Conservation (phyloP, 106 monocot genomes). For the Agapanthus africanus region DNA sequence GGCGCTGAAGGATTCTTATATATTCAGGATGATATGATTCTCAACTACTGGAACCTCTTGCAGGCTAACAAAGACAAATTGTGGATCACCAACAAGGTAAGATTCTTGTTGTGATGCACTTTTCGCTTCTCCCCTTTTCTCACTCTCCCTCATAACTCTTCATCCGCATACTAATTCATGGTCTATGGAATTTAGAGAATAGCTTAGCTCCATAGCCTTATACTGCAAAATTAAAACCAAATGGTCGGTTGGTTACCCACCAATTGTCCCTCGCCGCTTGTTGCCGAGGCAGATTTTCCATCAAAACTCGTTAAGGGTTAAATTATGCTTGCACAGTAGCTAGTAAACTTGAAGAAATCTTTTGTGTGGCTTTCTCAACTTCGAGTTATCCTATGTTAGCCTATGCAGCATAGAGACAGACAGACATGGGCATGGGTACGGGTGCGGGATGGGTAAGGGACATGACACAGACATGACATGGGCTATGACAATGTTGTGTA, state of each 20-base stretch:
- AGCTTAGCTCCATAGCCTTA: background rate
- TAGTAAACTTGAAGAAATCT: background rate
- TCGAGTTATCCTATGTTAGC: too few species aligned
- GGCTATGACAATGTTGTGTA: too few species aligned
- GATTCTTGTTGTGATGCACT: background rate
- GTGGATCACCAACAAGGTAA: conserved; percentile 94
- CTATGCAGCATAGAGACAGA: too few species aligned
- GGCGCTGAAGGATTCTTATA: conserved; percentile 92
- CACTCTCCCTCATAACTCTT: too few species aligned
- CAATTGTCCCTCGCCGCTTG: background rate
- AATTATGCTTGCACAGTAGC: background rate
- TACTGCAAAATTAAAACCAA: background rate
- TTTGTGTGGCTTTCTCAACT: too few species aligned
- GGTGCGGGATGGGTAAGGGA: too few species aligned
- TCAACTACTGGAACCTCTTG: conserved; percentile 95
- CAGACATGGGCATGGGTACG: too few species aligned
- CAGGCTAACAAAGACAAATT: conserved; percentile 82
- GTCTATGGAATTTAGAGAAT: background rate
- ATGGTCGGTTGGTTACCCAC: background rate
- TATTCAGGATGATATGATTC: conserved; percentile 84
- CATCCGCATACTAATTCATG: background rate
- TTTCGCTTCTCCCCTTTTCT: too few species aligned
- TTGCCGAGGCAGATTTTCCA: background rate
- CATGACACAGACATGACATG: too few species aligned
- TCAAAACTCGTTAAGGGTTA: background rate